Conservation (phyloP, 1,284 basidiomycete species). For the Trichosporon ovoides region DNA sequence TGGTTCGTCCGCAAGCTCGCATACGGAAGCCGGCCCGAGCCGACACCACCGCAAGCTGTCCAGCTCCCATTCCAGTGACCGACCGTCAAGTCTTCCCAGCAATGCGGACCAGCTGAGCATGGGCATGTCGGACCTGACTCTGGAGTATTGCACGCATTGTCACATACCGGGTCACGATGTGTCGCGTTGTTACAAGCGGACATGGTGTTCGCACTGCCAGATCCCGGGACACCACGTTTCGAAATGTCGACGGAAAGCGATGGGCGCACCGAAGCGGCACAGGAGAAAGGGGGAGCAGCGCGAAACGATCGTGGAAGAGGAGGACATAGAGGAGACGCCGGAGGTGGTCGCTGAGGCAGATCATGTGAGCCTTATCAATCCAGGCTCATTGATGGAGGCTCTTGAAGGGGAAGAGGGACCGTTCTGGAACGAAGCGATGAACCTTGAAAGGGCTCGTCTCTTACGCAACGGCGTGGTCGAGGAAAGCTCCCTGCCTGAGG, state of each 20-base stretch:
- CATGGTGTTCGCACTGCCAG: background rate
- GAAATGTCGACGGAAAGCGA: background rate
- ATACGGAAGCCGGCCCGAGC: background rate
- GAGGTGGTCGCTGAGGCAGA: conserved; percentile 1
- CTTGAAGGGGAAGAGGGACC: background rate
- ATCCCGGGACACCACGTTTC: background rate
- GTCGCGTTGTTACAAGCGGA: background rate
- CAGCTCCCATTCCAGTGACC: background rate
- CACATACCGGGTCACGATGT: background rate
- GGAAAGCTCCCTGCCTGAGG: background rate
- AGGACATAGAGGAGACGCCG: background rate
- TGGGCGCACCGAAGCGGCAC: background rate
- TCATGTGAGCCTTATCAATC: background rate
- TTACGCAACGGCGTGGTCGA: background rate
- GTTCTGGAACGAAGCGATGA: conserved; percentile 2
- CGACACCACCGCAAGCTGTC: background rate
- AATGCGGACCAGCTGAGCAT: background rate
- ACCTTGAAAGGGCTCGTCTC: background rate
- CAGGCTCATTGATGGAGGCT: background rate
- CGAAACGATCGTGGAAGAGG: conserved; percentile 2
- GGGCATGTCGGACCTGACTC: background rate
- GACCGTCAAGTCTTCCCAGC: background rate
- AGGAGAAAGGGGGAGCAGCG: background rate
- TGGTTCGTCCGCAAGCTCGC: background rate
- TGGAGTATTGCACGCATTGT: background rate